These are phyloP conservation scores for Cronartium ribicola DNA, from an alignment of 1,284 basidiomycete species.

Conservation along the genomic window DNA sequence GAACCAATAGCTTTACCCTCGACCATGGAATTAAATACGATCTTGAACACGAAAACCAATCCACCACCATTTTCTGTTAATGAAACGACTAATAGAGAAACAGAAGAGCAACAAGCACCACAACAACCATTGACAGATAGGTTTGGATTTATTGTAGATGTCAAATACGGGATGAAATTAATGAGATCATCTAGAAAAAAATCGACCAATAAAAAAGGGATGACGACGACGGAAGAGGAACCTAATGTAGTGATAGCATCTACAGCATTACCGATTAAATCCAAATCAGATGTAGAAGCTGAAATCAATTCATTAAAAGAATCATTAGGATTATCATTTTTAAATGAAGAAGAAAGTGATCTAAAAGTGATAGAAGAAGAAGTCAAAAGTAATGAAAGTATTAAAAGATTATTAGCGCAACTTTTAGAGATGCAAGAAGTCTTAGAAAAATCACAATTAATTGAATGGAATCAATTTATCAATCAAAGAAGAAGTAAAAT, in stretches of 20 bases:
- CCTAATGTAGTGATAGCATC: constrained; percentile 10
- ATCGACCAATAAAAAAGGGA: constrained; percentile 10
- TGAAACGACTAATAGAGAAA: too few species aligned
- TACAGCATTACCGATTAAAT: constrained; percentile 41
- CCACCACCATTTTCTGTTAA: constrained; percentile 26
- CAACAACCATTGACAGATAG: constrained; percentile 27
- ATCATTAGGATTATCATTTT: constrained; percentile 19
- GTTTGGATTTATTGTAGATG: constrained; percentile 40
- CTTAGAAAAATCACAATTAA: constrained; percentile 67
- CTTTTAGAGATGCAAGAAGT: constrained; percentile 80
- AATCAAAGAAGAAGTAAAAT: constrained; percentile 54
- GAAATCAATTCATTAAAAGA: constrained; percentile 32
- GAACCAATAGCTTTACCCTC: constrained; percentile 20
- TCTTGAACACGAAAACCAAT: constrained; percentile 22
- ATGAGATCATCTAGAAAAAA: constrained; percentile 28
- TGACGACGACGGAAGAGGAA: neutral
- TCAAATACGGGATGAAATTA: constrained; percentile 30
- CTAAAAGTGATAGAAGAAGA: neutral
- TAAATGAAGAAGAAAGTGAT: neutral
- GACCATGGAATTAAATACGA: constrained; percentile 32
- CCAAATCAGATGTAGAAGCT: constrained; percentile 34
- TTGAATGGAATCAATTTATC: constrained; percentile 85
- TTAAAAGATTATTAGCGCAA: constrained; percentile 70
- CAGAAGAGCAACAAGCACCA: too few species aligned
- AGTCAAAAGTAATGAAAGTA: constrained; percentile 59